Evolutionary conservation across 78 protist species (phyloP).

Genomic region (Cavenderia fasciculata): DNA sequence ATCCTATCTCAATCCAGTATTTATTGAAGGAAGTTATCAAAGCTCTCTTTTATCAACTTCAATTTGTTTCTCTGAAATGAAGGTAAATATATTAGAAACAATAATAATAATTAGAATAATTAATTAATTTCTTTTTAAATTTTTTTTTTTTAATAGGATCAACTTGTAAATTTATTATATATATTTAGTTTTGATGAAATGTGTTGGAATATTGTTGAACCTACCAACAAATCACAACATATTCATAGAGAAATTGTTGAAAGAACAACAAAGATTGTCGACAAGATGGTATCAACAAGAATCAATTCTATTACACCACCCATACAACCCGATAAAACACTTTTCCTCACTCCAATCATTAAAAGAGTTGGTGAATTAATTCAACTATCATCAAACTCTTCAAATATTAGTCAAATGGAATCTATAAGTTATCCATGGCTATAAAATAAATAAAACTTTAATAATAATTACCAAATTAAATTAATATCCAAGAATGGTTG

Average conservation of each 20-base stretch:
- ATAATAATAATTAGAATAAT: background rate
- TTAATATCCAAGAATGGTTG: too few species aligned
- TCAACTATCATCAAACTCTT: conserved; percentile 26
- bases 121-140: background rate
- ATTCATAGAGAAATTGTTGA: conserved; percentile 51
- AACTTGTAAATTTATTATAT: conserved; percentile 24
- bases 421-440: conserved; percentile 46
- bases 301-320: conserved; percentile 36
- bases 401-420: conserved; percentile 43
- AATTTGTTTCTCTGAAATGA: conserved; percentile 40
- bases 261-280: background rate
- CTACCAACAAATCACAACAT: conserved; percentile 6
- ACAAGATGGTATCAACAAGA: conserved; percentile 43
- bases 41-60: conserved; percentile 28
- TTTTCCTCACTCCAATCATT: conserved; percentile 40
- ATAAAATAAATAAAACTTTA: conserved; percentile 22
- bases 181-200: conserved; percentile 31
- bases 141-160: conserved; percentile 8
- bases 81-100: background rate
- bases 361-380: conserved; percentile 60
- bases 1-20: conserved; percentile 45
- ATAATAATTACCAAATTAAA: too few species aligned
- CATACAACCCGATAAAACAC: conserved; percentile 62
- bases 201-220: conserved; percentile 21
- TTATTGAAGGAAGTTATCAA: conserved; percentile 52